Evolutionary conservation across 2,329 filamentous ascomycete species (phyloP).

Genomic region (Colletotrichum sp.): DNA sequence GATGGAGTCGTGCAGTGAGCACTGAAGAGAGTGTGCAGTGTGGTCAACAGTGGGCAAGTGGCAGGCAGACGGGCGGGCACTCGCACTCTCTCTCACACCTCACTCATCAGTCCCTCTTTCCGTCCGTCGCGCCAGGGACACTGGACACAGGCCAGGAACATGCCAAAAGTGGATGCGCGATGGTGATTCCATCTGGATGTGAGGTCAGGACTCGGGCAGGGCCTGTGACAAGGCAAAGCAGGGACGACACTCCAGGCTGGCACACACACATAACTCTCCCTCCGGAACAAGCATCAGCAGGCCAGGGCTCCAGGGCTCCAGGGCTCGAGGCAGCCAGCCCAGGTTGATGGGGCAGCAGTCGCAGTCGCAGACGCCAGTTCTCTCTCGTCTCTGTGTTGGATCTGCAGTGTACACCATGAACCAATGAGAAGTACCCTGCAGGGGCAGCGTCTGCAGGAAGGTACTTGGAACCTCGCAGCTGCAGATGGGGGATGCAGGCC

Average conservation of each 20-base stretch:
- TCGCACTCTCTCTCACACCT: not conserved
- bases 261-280: not conserved
- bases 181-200: conserved; percentile 1
- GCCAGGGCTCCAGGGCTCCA: not conserved
- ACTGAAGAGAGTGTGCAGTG: not conserved
- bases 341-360: conserved; percentile 18
- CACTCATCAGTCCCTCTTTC: not conserved
- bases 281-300: not conserved
- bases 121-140: not conserved
- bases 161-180: not conserved
- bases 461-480: not conserved
- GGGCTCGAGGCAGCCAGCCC: not conserved
- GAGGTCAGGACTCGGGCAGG: not conserved
- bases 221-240: not conserved
- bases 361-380: not conserved
- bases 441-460: not conserved
- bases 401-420: not conserved
- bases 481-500: not conserved
- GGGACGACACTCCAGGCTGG: not conserved
- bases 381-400: not conserved
- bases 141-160: not conserved
- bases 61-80: not conserved
- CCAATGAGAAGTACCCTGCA: not conserved
- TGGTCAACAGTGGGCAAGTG: not conserved
- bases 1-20: not conserved